phyloP scores from a whole-genome alignment of 1,284 basidiomycete genomes.

The Caloboletus firmus region DNA sequence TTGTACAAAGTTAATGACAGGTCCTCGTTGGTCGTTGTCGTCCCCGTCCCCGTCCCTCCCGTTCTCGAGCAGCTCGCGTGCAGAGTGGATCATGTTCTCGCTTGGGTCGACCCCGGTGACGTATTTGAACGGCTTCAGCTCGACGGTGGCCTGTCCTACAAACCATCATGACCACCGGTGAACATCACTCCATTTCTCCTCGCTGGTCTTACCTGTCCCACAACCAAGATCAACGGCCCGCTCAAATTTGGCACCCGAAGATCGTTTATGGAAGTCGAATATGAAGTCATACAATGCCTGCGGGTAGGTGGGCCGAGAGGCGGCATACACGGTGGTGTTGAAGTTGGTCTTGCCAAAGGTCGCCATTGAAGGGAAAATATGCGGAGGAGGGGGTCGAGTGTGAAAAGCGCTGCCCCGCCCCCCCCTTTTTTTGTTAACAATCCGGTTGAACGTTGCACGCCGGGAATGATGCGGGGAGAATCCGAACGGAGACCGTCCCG shows the following conservation, averaged over 20 bases:
- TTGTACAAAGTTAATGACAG: slow-evolving; percentile 43
- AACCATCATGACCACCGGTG: slow-evolving; percentile 43
- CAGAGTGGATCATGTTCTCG: slow-evolving; percentile 67
- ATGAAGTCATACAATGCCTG: slow-evolving; percentile 60
- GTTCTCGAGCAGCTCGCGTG: slow-evolving; percentile 40
- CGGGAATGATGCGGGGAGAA: not conserved
- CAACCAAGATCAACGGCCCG: slow-evolving; percentile 75
- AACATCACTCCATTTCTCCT: not conserved
- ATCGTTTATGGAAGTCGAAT: slow-evolving; percentile 52
- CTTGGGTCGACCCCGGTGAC: slow-evolving; percentile 77
- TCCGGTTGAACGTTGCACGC: not conserved
- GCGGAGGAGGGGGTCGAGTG: not conserved
- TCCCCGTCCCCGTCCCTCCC: not conserved
- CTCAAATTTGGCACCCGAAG: slow-evolving; percentile 44
- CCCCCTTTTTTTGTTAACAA: not conserved
- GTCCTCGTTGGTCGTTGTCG: slow-evolving; percentile 23
- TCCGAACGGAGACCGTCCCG: not conserved
- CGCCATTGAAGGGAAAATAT: not conserved
- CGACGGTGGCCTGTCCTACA: slow-evolving; percentile 64
- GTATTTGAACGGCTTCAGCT: slow-evolving; percentile 57
- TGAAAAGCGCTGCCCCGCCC: not conserved
- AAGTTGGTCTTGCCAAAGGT: slow-evolving; percentile 28
- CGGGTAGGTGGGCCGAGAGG: slow-evolving; percentile 66
- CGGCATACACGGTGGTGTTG: slow-evolving; percentile 57
- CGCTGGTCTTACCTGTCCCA: slow-evolving; percentile 53